Evolutionary conservation across 768 basidiomycete species (phyloP).

Genomic region (Cyclocybe aegerita): DNA sequence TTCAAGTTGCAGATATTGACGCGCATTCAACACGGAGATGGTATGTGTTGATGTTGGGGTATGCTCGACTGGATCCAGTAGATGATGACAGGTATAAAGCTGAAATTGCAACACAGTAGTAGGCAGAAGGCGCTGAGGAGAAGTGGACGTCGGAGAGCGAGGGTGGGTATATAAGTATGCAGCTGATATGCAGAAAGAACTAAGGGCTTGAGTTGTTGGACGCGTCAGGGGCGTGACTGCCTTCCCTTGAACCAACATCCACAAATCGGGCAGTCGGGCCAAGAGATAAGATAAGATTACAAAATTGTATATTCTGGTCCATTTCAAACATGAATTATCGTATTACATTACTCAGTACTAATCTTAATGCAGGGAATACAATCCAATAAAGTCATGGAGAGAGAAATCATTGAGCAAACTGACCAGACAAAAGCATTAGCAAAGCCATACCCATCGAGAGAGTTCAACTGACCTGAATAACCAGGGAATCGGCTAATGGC

Average conservation of each 20-base stretch:
- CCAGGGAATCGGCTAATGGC: conserved; percentile 45
- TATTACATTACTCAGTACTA: background rate
- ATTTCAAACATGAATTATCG: conserved; percentile 1
- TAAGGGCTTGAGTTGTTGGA: conserved; percentile 5
- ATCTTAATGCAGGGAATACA: background rate
- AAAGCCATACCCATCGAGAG: background rate
- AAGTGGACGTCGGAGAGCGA: conserved; percentile 1
- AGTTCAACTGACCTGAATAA: conserved; percentile 26
- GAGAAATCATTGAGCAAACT: background rate
- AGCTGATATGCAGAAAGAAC: conserved; percentile 6
- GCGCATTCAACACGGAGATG: background rate
- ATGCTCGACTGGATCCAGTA: conserved; percentile 8
- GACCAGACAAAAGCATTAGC: background rate
- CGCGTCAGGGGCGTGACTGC: conserved; percentile 20
- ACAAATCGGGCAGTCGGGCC: conserved; percentile 22
- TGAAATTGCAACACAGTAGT: background rate
- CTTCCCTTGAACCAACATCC: conserved; percentile 26
- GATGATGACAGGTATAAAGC: conserved; percentile 12
- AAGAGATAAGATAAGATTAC: conserved; percentile 19
- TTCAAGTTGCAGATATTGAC: background rate
- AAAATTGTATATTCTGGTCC: background rate
- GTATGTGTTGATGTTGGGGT: conserved; percentile 5
- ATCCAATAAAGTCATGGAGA: too few relatives aligned
- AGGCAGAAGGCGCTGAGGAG: conserved; percentile 3
- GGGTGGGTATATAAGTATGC: too few relatives aligned